phyloP scores from a whole-genome alignment of 2,329 filamentous ascomycete genomes.

The Fusarium sp. region DNA sequence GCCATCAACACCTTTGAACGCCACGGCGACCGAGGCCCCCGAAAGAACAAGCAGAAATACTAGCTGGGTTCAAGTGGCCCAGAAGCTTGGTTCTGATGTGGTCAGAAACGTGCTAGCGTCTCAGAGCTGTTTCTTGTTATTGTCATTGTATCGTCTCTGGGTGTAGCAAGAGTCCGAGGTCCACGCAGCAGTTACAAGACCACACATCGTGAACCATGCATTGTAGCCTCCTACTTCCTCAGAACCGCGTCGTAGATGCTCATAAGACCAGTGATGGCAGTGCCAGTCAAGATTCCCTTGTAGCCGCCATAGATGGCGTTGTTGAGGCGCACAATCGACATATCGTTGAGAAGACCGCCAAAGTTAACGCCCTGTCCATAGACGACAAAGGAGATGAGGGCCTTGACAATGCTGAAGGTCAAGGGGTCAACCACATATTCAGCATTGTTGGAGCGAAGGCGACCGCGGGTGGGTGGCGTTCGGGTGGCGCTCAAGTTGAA shows the following conservation, averaged over 20 bases:
- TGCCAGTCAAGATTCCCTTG: constrained; percentile 75
- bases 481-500: constrained; percentile 81
- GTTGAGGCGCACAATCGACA: constrained; percentile 73
- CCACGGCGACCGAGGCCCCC: constrained; percentile 38
- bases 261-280: constrained; percentile 74
- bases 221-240: constrained; percentile 66
- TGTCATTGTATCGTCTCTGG: constrained; percentile 4
- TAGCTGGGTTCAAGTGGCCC: constrained; percentile 6
- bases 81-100: constrained; percentile 4
- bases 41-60: constrained; percentile 26
- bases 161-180: neutral
- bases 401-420: constrained; percentile 91
- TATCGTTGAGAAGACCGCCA: constrained; percentile 69
- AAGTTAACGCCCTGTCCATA: constrained; percentile 77
- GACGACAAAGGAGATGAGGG: constrained; percentile 82
- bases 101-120: constrained; percentile 7
- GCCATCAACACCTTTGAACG: constrained; percentile 48
- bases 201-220: neutral
- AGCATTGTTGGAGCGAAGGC: constrained; percentile 51
- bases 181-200: neutral
- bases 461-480: constrained; percentile 56
- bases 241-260: constrained; percentile 84
- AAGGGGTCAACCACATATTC: constrained; percentile 83
- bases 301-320: constrained; percentile 78
- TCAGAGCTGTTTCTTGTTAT: neutral